A percentile compares a stretch with the other conserved stretches of the same genome.
Conservation (phyloP, 805 yeast genomes). For the Candida silvatica region DNA sequence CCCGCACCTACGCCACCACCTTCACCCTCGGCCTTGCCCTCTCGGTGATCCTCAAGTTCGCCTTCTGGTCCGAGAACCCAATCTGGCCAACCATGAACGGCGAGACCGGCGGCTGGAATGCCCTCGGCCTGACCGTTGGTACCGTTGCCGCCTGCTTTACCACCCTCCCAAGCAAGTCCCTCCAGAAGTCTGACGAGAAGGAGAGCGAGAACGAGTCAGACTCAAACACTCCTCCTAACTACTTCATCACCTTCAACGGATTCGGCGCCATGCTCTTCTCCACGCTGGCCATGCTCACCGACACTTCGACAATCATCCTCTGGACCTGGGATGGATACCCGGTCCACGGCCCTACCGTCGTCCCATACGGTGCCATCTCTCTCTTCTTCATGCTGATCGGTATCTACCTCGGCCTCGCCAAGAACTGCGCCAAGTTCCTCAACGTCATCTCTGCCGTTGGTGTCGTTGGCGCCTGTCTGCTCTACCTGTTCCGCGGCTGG, state of each 20-base stretch:
- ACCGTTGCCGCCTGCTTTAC: conserved; percentile 57
- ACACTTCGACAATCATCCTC: conserved; percentile 75
- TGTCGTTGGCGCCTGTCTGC: conserved; percentile 37
- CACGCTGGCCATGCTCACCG: conserved; percentile 67
- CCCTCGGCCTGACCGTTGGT: conserved; percentile 58
- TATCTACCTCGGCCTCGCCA: conserved; percentile 33
- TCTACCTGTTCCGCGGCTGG: conserved; percentile 58
- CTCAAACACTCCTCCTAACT: conserved; percentile 27
- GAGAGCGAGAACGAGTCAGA: neutral
- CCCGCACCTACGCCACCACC: conserved; percentile 41
- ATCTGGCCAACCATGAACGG: conserved; percentile 92
- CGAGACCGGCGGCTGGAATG: conserved; percentile 81
- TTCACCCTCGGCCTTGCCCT: conserved; percentile 64
- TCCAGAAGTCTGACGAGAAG: conserved; percentile 1
- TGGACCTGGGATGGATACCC: conserved; percentile 99
- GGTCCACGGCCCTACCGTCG: conserved; percentile 76
- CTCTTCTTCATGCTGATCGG: conserved; percentile 55
- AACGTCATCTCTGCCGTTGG: conserved; percentile 27
- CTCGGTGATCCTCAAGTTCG: conserved; percentile 68
- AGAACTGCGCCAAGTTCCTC: conserved; percentile 17
- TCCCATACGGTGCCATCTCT: conserved; percentile 71
- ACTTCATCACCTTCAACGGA: conserved; percentile 50
- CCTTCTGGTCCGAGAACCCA: conserved; percentile 82
- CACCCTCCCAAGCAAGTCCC: conserved; percentile 10
- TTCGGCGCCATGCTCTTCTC: conserved; percentile 72